Percentiles rank a stretch among this genome's conserved stretches.
Evolutionary conservation across 352 stramenopile genomes (phyloP).

Genomic region (Blastocystis sp.): DNA sequence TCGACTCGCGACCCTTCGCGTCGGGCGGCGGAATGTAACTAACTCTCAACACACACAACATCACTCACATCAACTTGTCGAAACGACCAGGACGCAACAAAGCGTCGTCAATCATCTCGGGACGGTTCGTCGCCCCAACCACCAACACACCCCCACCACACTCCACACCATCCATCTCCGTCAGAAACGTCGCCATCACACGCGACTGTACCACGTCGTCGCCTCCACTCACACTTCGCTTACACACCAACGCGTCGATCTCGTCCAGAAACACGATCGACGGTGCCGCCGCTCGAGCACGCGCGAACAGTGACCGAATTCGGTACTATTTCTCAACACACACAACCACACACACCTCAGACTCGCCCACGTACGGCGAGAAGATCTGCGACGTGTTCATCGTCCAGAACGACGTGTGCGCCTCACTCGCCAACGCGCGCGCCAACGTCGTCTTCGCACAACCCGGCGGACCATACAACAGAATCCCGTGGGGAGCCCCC

Average conservation of each 20-base stretch:
- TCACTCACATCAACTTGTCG: constrained; percentile 89
- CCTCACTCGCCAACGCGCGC: constrained; percentile 82
- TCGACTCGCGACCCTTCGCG: not conserved
- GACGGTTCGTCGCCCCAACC: constrained; percentile 94
- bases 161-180: constrained; percentile 95
- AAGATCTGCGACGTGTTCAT: constrained; percentile 86
- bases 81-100: constrained; percentile 92
- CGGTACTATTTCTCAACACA: not conserved
- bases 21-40: constrained; percentile 75
- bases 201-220: constrained; percentile 78
- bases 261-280: constrained; percentile 89
- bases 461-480: constrained; percentile 87
- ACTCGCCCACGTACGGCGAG: constrained; percentile 86
- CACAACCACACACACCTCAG: constrained; percentile 77
- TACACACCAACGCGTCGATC: constrained; percentile 85
- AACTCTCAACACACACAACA: constrained; percentile 75
- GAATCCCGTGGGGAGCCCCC: constrained; percentile 81
- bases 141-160: constrained; percentile 91
- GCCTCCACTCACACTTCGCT: constrained; percentile 77
- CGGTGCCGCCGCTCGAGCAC: constrained; percentile 82
- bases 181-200: constrained; percentile 94
- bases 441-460: constrained; percentile 89
- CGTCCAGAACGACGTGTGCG: constrained; percentile 84
- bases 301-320: constrained; percentile 76
- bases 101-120: constrained; percentile 95